Evolutionary conservation across 495 filamentous ascomycete species (phyloP).

Genomic region (Penicillium samsonianum): DNA sequence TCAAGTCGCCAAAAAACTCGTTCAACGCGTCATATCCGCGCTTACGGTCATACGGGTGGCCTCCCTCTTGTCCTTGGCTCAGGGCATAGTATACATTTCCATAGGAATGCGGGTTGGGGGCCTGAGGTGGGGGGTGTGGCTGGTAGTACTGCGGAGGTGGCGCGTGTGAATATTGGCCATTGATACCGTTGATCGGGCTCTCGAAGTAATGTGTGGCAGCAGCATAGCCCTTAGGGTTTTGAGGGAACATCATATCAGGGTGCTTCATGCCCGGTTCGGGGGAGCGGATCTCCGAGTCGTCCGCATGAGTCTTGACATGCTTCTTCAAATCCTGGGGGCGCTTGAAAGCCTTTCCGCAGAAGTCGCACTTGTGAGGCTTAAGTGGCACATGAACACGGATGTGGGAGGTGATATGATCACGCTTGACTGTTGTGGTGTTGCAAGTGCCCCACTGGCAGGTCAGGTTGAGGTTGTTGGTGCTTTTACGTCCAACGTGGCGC

Average conservation of each 20-base stretch:
- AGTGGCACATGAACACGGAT: slow-evolving; percentile 97
- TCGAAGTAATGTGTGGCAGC: slow-evolving; percentile 49
- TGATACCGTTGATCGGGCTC: slow-evolving; percentile 41
- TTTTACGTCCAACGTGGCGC: slow-evolving; percentile 96
- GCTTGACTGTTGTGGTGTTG: slow-evolving; percentile 95
- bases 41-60: slow-evolving; percentile 65
- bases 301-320: slow-evolving; percentile 99
- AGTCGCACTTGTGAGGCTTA: slow-evolving; percentile 98
- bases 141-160: slow-evolving; percentile 58
- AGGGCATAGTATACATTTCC: slow-evolving; percentile 73
- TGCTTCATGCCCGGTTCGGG: slow-evolving; percentile 61
- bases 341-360: slow-evolving; percentile 99
- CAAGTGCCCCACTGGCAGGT: slow-evolving; percentile 97
- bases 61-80: slow-evolving; percentile 54
- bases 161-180: slow-evolving; percentile 48
- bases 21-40: slow-evolving; percentile 85
- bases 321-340: slow-evolving; percentile 99
- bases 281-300: slow-evolving; percentile 86
- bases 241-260: slow-evolving; percentile 56
- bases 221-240: slow-evolving; percentile 44
- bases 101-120: slow-evolving; percentile 55
- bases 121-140: slow-evolving; percentile 52
- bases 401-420: slow-evolving; percentile 99
- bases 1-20: slow-evolving; percentile 90
- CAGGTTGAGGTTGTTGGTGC: slow-evolving; percentile 97